phyloP scores from a whole-genome alignment of 352 stramenopile species.

The Blastocystis hominis region DNA sequence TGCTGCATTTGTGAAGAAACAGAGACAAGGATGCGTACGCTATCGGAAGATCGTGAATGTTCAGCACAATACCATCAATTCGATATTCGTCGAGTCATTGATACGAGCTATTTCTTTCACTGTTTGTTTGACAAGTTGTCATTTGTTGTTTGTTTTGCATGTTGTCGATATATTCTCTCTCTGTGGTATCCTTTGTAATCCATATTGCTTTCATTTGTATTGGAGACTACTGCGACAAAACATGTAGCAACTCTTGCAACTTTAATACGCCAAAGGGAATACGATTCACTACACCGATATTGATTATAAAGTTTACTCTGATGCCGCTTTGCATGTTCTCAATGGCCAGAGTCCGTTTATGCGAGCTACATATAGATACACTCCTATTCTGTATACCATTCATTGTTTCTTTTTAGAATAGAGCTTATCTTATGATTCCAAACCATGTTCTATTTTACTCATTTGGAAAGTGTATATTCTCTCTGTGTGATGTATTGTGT shows the following conservation, averaged over 20 bases:
- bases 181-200: neutral
- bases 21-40: neutral
- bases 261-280: neutral
- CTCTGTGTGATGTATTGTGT: neutral
- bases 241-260: neutral
- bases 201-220: neutral
- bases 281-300: slow-evolving; percentile 16
- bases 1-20: neutral
- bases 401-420: neutral
- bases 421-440: neutral
- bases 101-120: neutral
- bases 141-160: neutral
- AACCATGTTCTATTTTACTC: neutral
- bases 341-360: neutral
- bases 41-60: neutral
- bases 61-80: neutral
- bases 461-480: slow-evolving; percentile 1
- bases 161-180: neutral
- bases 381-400: neutral
- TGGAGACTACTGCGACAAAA: neutral
- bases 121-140: neutral
- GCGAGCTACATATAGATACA: neutral
- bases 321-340: neutral
- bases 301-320: slow-evolving; percentile 14
- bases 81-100: neutral